phyloP scores from a whole-genome alignment of 306 rosid species.

The Crotalaria pallida region DNA sequence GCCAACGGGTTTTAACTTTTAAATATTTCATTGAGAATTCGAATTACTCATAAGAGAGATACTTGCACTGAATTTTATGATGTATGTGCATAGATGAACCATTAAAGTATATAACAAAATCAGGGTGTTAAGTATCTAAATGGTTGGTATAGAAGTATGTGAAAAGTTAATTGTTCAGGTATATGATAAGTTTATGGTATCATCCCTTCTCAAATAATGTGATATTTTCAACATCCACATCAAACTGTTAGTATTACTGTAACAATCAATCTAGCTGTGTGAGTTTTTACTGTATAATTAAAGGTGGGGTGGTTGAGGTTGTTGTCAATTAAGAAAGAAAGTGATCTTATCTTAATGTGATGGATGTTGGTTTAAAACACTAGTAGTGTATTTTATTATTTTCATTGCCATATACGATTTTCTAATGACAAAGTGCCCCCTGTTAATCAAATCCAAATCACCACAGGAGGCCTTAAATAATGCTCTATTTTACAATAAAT shows the following conservation, averaged over 20 bases:
- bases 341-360: not conserved
- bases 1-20: not conserved
- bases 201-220: not conserved
- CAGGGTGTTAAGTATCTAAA: not conserved
- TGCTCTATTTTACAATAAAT: not conserved
- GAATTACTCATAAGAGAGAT: not conserved
- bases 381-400: conserved; percentile 1
- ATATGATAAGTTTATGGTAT: not conserved
- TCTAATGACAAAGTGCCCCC: conserved; percentile 10
- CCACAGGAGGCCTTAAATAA: not conserved
- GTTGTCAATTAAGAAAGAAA: conserved; percentile 6
- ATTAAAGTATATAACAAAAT: not conserved
- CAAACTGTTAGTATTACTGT: not conserved
- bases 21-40: not conserved
- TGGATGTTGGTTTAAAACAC: conserved; percentile 1
- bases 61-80: not conserved
- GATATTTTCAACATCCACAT: not conserved
- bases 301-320: conserved; percentile 9
- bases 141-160: not conserved
- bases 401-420: not conserved
- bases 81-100: not conserved
- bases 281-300: not conserved
- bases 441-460: not conserved
- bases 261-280: not conserved
- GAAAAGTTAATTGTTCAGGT: not conserved